A percentile compares a stretch with the other conserved stretches of the same genome.
Evolutionary conservation across 2,329 filamentous ascomycete species (phyloP).

Genomic region (Colletotrichum musae): DNA sequence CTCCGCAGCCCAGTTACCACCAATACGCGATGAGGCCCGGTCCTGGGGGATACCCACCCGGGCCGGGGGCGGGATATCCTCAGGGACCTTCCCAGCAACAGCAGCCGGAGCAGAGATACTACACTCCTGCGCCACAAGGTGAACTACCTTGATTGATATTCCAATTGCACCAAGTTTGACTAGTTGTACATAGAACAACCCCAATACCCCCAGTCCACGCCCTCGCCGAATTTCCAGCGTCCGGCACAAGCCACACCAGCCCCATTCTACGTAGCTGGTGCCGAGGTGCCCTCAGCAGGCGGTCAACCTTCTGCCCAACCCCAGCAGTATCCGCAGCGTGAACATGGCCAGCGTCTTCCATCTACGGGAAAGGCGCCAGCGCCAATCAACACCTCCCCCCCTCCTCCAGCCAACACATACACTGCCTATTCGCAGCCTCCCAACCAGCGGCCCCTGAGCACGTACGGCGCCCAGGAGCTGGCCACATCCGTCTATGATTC

Average conservation of each 20-base stretch:
- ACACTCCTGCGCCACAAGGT: constrained; percentile 73
- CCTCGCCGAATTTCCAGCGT: constrained; percentile 69
- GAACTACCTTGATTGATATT: constrained; percentile 45
- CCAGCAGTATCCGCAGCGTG: constrained; percentile 67
- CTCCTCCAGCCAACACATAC: constrained; percentile 65
- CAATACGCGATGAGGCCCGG: constrained; percentile 73
- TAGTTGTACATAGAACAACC: constrained; percentile 58
- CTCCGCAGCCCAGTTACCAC: constrained; percentile 84
- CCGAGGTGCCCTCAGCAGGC: constrained; percentile 64
- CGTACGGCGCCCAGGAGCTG: constrained; percentile 82
- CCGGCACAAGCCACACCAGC: constrained; percentile 65
- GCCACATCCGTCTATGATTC: constrained; percentile 85
- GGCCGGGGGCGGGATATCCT: constrained; percentile 52
- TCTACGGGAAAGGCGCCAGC: constrained; percentile 64
- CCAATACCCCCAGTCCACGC: constrained; percentile 63
- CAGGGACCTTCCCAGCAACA: constrained; percentile 55
- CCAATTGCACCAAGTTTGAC: constrained; percentile 40
- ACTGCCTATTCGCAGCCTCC: constrained; percentile 62
- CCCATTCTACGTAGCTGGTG: constrained; percentile 77
- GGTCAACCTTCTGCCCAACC: constrained; percentile 48
- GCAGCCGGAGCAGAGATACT: constrained; percentile 68
- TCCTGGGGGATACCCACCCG: constrained; percentile 59
- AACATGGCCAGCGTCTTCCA: constrained; percentile 64
- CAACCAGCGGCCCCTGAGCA: constrained; percentile 74
- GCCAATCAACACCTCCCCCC: constrained; percentile 66